A percentile compares a stretch with the other conserved stretches of the same genome.
Evolutionary conservation across 2,329 filamentous ascomycete genomes (phyloP).

Genomic region (Ilyonectria sp.): DNA sequence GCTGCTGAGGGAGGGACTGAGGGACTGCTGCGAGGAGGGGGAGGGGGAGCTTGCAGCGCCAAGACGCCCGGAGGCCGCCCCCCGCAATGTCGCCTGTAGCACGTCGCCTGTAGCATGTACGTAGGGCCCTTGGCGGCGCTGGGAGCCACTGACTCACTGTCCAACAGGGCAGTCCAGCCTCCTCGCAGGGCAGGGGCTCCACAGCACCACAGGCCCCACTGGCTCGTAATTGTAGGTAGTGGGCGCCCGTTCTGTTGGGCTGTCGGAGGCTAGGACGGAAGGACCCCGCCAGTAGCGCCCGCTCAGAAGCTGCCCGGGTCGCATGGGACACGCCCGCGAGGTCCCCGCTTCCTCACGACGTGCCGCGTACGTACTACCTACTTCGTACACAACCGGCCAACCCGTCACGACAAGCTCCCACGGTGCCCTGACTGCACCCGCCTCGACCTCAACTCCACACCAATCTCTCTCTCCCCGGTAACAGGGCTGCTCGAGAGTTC

Average conservation of each 20-base stretch:
- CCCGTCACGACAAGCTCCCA: conserved; percentile 17
- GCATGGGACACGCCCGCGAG: not conserved
- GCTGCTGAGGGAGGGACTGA: not conserved
- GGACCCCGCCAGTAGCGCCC: conserved; percentile 13
- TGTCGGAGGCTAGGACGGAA: not conserved
- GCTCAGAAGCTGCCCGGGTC: conserved; percentile 1
- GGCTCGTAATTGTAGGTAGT: not conserved
- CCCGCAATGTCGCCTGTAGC: conserved; percentile 1
- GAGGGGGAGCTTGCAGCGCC: conserved; percentile 23
- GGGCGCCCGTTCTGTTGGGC: not conserved
- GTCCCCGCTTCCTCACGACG: not conserved
- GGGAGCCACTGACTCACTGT: not conserved
- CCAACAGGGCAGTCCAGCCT: not conserved
- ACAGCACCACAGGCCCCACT: not conserved
- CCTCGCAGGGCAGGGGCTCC: not conserved
- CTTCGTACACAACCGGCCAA: conserved; percentile 3
- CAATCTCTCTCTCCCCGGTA: not conserved
- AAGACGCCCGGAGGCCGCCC: conserved; percentile 24
- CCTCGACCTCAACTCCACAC: conserved; percentile 1
- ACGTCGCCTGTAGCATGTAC: not conserved
- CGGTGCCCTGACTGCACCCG: conserved; percentile 6
- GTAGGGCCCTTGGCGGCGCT: not conserved
- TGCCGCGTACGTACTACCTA: not conserved
- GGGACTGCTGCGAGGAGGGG: conserved; percentile 6
- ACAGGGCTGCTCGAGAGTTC: not conserved